Conservation (phyloP, 805 yeast species). For the Blastobotrys robertii region DNA sequence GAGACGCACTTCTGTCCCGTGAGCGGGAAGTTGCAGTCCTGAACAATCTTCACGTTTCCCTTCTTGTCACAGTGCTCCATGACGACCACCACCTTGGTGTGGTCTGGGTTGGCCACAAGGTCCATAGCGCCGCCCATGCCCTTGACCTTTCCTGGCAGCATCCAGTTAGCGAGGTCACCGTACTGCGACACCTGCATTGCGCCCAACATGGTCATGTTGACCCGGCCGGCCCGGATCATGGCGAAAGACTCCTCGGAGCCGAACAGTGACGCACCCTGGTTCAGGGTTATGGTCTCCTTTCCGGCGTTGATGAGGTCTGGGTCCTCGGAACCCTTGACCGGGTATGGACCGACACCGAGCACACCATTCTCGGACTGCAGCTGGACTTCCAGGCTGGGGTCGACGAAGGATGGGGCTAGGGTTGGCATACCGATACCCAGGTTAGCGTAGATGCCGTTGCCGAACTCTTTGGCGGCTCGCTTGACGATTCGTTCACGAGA, state of each 20-base stretch:
- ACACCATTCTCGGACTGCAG: slow-evolving; percentile 43
- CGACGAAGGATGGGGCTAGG: slow-evolving; percentile 35
- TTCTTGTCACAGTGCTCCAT: slow-evolving; percentile 41
- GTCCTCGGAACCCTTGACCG: slow-evolving; percentile 34
- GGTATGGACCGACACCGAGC: slow-evolving; percentile 41
- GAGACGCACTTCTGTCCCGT: slow-evolving; percentile 39
- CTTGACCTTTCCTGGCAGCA: slow-evolving; percentile 40
- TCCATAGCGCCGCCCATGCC: slow-evolving; percentile 53
- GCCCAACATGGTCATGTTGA: slow-evolving; percentile 37
- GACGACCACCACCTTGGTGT: slow-evolving; percentile 37
- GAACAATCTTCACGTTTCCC: slow-evolving; percentile 38
- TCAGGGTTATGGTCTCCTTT: slow-evolving; percentile 40
- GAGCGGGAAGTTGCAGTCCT: slow-evolving; percentile 36
- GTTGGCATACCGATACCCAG: slow-evolving; percentile 46
- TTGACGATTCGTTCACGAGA: slow-evolving; percentile 31
- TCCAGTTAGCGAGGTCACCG: slow-evolving; percentile 47
- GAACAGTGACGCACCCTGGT: slow-evolving; percentile 38
- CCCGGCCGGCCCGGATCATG: slow-evolving; percentile 40
- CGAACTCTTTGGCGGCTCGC: slow-evolving; percentile 39
- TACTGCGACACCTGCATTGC: slow-evolving; percentile 39
- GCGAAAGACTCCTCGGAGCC: slow-evolving; percentile 43
- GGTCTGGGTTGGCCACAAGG: slow-evolving; percentile 37
- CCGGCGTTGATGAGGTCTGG: slow-evolving; percentile 44
- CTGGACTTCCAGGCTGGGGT: slow-evolving; percentile 29
- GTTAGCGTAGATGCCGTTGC: slow-evolving; percentile 35